Evolutionary conservation across 129 eudicot genomes (phyloP), one percentile per base, ranked within the genome.

Genomic region (Chrysanthemum makinoi): DNA sequence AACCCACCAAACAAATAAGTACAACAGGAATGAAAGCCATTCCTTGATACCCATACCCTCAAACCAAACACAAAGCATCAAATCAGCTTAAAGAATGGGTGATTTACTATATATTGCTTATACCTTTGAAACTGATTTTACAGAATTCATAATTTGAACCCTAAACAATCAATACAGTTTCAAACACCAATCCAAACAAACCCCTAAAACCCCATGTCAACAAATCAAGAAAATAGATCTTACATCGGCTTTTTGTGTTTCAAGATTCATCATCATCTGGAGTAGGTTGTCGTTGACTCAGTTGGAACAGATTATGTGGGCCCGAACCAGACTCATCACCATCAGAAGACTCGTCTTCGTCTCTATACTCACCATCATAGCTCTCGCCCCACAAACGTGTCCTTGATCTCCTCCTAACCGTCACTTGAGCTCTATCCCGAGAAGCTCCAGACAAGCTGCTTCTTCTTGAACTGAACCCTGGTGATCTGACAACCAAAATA

Each of bases 311-410:
- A 70, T 69, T 68, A 73, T 72, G 58, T 3, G 73, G 62, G 63
- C 74, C 51, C 5, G 74, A 28, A 22, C 83, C 77, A 0, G 86
- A 62, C 46, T 39, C 46, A 18, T 74, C 84, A n/a, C 82, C 77
- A 57, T 89, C 90, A 2, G 90, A 80, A n/a, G 80, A 44, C 65
- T 77, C 91, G 54, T 80, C 83, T 13, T 83, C 88, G 16, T 82
- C 87, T 43, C 80, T 59, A 19, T 83, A 67, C 19, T 72, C 91
- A 18, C 65, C 81, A 17, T 83, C 87, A 43, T 66, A 44, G 28
- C 84, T 78, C 82, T 86, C 97, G 2, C 95, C 97, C 95, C 87
- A 83, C 26, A 83, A 83, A 48, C 88, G 82, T 35, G 79, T 72
- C 3, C 80, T 73, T 33, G 83, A 39, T n/a, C 89, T 62, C 69